Conservation (phyloP, 2,329 filamentous ascomycete species). For the Fusarium incarnatum region DNA sequence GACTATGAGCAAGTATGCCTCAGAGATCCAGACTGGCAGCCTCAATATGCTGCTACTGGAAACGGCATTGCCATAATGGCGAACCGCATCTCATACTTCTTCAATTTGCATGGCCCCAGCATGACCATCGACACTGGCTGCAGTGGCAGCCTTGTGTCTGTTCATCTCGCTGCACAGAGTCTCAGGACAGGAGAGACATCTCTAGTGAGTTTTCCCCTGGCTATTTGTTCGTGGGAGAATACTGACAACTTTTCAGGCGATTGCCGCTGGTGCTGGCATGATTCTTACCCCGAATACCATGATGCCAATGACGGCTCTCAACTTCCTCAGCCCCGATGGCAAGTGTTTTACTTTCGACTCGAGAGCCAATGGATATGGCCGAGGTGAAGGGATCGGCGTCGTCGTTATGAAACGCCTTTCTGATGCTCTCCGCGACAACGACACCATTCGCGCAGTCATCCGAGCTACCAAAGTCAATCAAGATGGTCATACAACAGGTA, state of each 20-base stretch:
- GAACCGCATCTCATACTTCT: constrained; percentile 67
- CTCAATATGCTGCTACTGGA: constrained; percentile 65
- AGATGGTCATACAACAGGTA: constrained; percentile 67
- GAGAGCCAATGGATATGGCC: constrained; percentile 72
- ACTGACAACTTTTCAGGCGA: constrained; percentile 51
- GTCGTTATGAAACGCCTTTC: constrained; percentile 69
- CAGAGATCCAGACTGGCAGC: constrained; percentile 62
- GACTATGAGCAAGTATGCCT: constrained; percentile 65
- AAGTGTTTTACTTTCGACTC: constrained; percentile 66
- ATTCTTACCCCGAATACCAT: constrained; percentile 67
- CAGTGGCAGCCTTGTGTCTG: constrained; percentile 65
- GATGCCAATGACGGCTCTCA: constrained; percentile 66
- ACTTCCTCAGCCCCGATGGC: constrained; percentile 64
- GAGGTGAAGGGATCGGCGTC: constrained; percentile 72
- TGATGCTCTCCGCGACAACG: constrained; percentile 69
- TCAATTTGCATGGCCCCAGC: constrained; percentile 66
- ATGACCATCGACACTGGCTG: constrained; percentile 71
- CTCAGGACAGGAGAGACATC: constrained; percentile 59
- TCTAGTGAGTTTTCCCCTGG: constrained; percentile 47
- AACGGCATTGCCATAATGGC: constrained; percentile 65
- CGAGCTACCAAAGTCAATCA: constrained; percentile 66
- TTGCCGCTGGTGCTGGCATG: constrained; percentile 64
- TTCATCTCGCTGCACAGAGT: constrained; percentile 65
- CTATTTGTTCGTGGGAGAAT: background rate
- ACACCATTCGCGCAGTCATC: constrained; percentile 67